Evolutionary conservation across 169 alveolate species (phyloP).

Genomic region (Cryptosporidium sp.): DNA sequence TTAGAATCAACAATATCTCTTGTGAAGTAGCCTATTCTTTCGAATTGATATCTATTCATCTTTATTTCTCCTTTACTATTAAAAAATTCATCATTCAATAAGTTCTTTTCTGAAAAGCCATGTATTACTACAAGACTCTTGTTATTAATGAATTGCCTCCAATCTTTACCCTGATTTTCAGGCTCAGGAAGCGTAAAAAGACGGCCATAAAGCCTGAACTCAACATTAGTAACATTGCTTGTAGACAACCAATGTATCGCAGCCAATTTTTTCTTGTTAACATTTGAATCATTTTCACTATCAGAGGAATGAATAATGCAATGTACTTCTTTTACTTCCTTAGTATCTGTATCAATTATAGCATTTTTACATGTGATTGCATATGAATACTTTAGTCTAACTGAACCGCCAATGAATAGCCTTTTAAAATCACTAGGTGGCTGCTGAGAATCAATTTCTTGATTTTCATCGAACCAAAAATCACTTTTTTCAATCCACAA

Average conservation of each 20-base stretch:
- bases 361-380: constrained; percentile 48
- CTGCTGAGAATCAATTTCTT: constrained; percentile 14
- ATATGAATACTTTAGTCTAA: constrained; percentile 52
- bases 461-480: constrained; percentile 43
- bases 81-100: constrained; percentile 18
- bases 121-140: constrained; percentile 68
- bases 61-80: constrained; percentile 78
- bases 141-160: constrained; percentile 81
- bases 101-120: constrained; percentile 40
- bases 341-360: neutral
- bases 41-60: constrained; percentile 88
- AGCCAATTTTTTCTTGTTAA: constrained; percentile 12
- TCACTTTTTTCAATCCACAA: constrained; percentile 75
- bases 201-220: constrained; percentile 83
- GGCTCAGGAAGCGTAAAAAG: constrained; percentile 81
- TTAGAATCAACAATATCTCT: constrained; percentile 54
- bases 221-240: constrained; percentile 32
- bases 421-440: constrained; percentile 65
- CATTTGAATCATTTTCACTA: neutral
- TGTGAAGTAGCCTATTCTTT: constrained; percentile 89
- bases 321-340: constrained; percentile 36
- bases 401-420: constrained; percentile 44
- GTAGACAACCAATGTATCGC: constrained; percentile 70
- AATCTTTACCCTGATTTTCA: constrained; percentile 80
- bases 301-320: neutral